phyloP scores from a whole-genome alignment of 768 basidiomycete genomes.

The Ramaria sp. region DNA sequence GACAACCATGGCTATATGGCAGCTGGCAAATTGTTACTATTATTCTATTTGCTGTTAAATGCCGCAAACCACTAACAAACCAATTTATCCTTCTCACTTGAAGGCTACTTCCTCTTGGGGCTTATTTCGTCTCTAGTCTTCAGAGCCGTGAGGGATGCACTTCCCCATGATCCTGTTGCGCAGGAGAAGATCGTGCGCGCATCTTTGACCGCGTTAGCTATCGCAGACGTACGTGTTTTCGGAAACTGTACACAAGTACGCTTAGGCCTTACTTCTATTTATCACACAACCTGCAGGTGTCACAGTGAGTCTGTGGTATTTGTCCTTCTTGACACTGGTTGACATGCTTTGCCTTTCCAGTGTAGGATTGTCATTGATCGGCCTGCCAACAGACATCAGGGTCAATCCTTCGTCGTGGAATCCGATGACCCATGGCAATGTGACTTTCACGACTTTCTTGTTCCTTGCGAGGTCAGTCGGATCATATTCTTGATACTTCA shows the following conservation, averaged over 20 bases:
- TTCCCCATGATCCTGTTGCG: slow-evolving; percentile 42
- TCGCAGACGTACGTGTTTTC: slow-evolving; percentile 54
- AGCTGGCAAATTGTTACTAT: slow-evolving; percentile 51
- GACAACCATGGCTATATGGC: slow-evolving; percentile 53
- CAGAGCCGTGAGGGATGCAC: slow-evolving; percentile 51
- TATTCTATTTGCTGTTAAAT: background rate
- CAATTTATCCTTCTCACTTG: background rate
- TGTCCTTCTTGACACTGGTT: background rate
- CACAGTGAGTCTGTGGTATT: slow-evolving; percentile 38
- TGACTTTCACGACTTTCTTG: slow-evolving; percentile 49
- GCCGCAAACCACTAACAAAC: background rate
- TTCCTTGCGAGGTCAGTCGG: slow-evolving; percentile 42
- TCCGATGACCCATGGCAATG: slow-evolving; percentile 66
- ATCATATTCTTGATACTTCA: background rate
- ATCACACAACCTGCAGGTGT: slow-evolving; percentile 29
- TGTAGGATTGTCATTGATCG: slow-evolving; percentile 43
- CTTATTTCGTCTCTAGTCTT: slow-evolving; percentile 57
- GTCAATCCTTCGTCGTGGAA: slow-evolving; percentile 52
- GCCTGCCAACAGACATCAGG: slow-evolving; percentile 46
- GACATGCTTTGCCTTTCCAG: slow-evolving; percentile 28
- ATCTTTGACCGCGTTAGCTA: slow-evolving; percentile 47
- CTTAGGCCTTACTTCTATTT: background rate
- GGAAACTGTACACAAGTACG: background rate
- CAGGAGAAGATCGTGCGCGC: slow-evolving; percentile 65
- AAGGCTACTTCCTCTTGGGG: slow-evolving; percentile 56